These are phyloP conservation scores for Metschnikowia corniflorae DNA, from an alignment of 805 yeast species.

Conservation along the genomic window DNA sequence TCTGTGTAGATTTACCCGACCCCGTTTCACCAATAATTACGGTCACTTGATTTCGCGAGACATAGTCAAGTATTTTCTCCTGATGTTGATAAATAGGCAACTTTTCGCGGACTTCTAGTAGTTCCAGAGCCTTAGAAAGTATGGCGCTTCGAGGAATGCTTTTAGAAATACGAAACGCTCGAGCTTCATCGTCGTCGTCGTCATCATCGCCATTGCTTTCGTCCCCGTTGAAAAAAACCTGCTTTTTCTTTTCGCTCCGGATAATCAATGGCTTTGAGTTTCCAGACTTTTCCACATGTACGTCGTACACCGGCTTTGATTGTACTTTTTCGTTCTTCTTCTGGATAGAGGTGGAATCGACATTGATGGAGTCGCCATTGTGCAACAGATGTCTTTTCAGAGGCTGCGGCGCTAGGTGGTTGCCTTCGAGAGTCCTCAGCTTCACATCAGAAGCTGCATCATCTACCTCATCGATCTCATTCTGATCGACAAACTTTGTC, in stretches of 20 bases:
- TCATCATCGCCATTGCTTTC: slow-evolving; percentile 37
- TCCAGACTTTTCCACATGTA: not conserved
- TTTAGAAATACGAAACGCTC: slow-evolving; percentile 7
- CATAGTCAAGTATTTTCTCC: slow-evolving; percentile 54
- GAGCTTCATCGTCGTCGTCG: slow-evolving; percentile 22
- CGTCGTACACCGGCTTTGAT: not conserved
- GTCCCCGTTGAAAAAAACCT: slow-evolving; percentile 33
- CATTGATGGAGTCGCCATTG: not conserved
- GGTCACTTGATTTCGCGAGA: slow-evolving; percentile 60
- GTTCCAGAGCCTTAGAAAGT: slow-evolving; percentile 37
- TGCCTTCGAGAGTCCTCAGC: not conserved
- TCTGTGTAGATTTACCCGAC: slow-evolving; percentile 95
- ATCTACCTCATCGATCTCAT: slow-evolving; percentile 1
- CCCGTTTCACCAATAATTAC: slow-evolving; percentile 95
- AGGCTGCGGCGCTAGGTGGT: not conserved
- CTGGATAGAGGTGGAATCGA: not conserved
- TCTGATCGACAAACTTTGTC: slow-evolving; percentile 21
- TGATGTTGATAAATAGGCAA: slow-evolving; percentile 78
- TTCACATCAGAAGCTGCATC: not conserved
- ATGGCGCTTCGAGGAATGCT: slow-evolving; percentile 3
- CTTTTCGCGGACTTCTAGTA: slow-evolving; percentile 50
- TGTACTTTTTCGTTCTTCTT: not conserved
- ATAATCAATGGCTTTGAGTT: no score
- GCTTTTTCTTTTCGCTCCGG: no score
- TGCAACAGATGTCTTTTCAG: not conserved